Evolutionary conservation across 2,329 filamentous ascomycete genomes (phyloP).

Genomic region (Phaeosphaeriaceae sp.): DNA sequence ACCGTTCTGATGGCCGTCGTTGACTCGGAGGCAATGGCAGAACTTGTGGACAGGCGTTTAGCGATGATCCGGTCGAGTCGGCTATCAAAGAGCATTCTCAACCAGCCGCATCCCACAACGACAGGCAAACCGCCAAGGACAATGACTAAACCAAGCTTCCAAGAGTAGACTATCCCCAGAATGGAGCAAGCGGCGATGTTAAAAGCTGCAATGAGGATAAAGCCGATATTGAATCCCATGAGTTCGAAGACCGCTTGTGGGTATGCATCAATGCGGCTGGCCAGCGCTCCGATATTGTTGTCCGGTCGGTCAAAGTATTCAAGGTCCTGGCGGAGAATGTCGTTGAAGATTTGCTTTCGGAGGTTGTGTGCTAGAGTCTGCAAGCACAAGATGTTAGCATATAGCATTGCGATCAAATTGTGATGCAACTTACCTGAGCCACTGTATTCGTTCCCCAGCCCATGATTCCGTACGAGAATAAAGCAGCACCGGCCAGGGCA

Average conservation of each 20-base stretch:
- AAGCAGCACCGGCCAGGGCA: constrained; percentile 18
- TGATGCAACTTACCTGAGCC: neutral
- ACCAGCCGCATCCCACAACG: constrained; percentile 54
- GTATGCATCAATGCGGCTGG: constrained; percentile 58
- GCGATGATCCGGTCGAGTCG: constrained; percentile 57
- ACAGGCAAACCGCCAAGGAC: constrained; percentile 16
- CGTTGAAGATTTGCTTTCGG: constrained; percentile 14
- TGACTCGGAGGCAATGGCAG: constrained; percentile 54
- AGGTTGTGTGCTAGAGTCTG: constrained; percentile 12
- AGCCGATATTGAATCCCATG: constrained; percentile 19
- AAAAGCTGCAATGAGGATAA: constrained; percentile 14
- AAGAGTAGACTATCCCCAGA: constrained; percentile 17
- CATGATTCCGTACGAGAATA: constrained; percentile 47
- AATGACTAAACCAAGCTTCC: constrained; percentile 21
- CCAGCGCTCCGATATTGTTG: constrained; percentile 85
- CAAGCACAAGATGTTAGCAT: neutral
- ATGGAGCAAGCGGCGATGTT: constrained; percentile 14
- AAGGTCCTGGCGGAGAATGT: constrained; percentile 83
- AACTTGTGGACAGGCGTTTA: constrained; percentile 71
- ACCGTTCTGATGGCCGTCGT: constrained; percentile 77
- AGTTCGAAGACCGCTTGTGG: constrained; percentile 50
- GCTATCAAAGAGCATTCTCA: constrained; percentile 78
- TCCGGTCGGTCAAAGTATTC: constrained; percentile 86
- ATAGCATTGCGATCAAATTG: no score
- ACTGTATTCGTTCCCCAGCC: constrained; percentile 74